These are phyloP conservation scores for Scedosporium aurantiacum DNA, from an alignment of 2,329 filamentous ascomycete genomes.

Conservation along the genomic window DNA sequence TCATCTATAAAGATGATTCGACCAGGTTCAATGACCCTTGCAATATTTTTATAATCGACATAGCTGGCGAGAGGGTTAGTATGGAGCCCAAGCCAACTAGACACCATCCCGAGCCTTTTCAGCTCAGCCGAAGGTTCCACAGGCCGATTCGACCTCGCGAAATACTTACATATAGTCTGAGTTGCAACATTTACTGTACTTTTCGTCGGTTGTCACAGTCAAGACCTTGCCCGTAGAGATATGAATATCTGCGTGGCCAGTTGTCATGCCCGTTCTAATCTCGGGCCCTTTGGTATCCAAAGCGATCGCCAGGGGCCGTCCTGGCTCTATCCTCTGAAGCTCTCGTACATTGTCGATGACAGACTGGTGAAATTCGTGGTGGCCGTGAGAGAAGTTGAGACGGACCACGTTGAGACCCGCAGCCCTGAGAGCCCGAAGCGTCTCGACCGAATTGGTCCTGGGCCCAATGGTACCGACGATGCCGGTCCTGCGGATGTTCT, in stretches of 20 bases:
- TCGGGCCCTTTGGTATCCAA: conserved; percentile 49
- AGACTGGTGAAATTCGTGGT: conserved; percentile 81
- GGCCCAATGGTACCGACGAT: conserved; percentile 99
- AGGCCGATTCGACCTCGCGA: not conserved
- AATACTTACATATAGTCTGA: conserved; percentile 4
- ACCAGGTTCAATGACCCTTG: conserved; percentile 85
- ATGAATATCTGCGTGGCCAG: conserved; percentile 67
- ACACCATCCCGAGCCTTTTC: too few relatives aligned
- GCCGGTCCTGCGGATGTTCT: conserved; percentile 89
- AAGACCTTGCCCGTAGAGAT: not conserved
- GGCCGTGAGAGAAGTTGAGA: conserved; percentile 70
- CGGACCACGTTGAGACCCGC: conserved; percentile 95
- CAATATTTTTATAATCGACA: conserved; percentile 99
- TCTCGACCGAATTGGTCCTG: conserved; percentile 96
- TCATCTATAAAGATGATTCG: conserved; percentile 98
- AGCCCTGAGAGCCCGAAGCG: conserved; percentile 84
- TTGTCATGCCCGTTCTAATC: conserved; percentile 43
- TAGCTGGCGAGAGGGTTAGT: conserved; percentile 46
- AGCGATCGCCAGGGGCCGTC: conserved; percentile 77
- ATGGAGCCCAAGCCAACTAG: too few relatives aligned
- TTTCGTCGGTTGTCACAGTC: conserved; percentile 1
- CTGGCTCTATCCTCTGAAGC: conserved; percentile 59
- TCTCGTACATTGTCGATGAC: conserved; percentile 81
- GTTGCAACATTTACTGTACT: not conserved
- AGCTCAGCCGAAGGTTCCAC: too few relatives aligned